Base-by-base conservation (phyloP, 768 basidiomycete genomes). In the Harrya chromipes region DNA sequence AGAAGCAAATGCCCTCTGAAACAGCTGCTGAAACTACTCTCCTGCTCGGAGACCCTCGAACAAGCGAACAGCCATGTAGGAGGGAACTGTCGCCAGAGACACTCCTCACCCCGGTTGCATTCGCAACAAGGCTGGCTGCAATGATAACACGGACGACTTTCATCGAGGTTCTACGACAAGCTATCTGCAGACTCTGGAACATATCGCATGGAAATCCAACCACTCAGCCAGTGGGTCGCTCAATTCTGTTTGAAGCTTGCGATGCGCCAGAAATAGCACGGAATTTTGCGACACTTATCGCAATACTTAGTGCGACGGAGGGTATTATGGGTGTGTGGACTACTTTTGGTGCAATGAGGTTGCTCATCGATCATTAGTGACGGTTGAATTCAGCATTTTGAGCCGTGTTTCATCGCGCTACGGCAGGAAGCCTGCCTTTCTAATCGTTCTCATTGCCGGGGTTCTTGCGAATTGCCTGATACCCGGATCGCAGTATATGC, bases 121-220 rank as follows among this genome's bases (percentile, higher is more conserved):
- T 70, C 13, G 51, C 53, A 23, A 55, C 57, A 17, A 55, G 47
- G 9, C 44, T 70, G 19, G 68, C 64, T 3, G 37, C 12, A 3
- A 40, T 41, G 16, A 50, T 70, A 16, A 44, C 61, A 17, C 17
- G 52, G 2, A 66, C 69, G 1, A 70, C 68, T 4, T 38, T 62
- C n/a, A 36, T 65, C 13, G 60, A 57, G 13, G 52, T 69, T 8
- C 11, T 65, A 2, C 64, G 68, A 24, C 57, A 55, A 36, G 44
- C 58, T 17, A 45, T 68, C 33, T 70, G 69, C 55, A 55, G 54
- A 27, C 13, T 54, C n/a, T 70, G 66, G 57, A 59, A 57, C 26
- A 42, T 10, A 1, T 39, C 47, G 1, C 59, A 62, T 19, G 38
- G 49, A 20, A 19, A 46, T 44, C 43, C 49, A n/a, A 24, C 33